phyloP scores from a whole-genome alignment of 495 filamentous ascomycete genomes.

The Xylaria acuta region DNA sequence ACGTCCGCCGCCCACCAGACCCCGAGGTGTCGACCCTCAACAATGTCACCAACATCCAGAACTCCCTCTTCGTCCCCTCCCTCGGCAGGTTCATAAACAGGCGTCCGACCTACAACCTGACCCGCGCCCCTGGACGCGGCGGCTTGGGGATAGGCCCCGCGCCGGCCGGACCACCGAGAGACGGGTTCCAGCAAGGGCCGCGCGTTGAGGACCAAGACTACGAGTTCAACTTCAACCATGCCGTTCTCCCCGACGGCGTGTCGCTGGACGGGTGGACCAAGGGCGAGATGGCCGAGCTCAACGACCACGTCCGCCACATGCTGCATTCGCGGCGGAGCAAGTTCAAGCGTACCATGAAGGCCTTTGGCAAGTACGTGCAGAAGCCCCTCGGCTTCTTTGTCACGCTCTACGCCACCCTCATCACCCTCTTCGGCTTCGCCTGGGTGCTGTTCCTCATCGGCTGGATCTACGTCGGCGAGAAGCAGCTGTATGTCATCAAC shows the following conservation, averaged over 20 bases:
- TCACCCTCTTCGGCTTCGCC: conserved; percentile 79
- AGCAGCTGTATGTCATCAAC: conserved; percentile 72
- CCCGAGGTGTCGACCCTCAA: conserved; percentile 77
- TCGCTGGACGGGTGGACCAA: conserved; percentile 71
- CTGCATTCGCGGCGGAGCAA: conserved; percentile 76
- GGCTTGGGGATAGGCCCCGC: conserved; percentile 25
- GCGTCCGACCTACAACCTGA: conserved; percentile 75
- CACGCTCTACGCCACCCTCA: conserved; percentile 78
- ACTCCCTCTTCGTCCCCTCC: conserved; percentile 78
- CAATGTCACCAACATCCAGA: conserved; percentile 80
- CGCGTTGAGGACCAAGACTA: conserved; percentile 32
- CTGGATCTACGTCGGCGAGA: conserved; percentile 81
- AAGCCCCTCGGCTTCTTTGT: conserved; percentile 77
- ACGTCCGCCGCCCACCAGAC: conserved; percentile 50
- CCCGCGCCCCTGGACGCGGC: conserved; percentile 48
- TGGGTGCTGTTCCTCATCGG: conserved; percentile 88
- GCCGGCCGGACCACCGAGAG: conserved; percentile 24
- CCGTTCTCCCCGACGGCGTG: conserved; percentile 68
- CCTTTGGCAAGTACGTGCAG: conserved; percentile 75
- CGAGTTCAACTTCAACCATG: conserved; percentile 46
- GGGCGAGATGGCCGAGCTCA: conserved; percentile 72
- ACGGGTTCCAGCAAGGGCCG: conserved; percentile 32
- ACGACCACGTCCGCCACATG: conserved; percentile 84
- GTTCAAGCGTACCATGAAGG: conserved; percentile 76
- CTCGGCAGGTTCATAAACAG: conserved; percentile 70